Conservation (phyloP, 169 alveolate genomes). For the Plasmodium vinckei region DNA sequence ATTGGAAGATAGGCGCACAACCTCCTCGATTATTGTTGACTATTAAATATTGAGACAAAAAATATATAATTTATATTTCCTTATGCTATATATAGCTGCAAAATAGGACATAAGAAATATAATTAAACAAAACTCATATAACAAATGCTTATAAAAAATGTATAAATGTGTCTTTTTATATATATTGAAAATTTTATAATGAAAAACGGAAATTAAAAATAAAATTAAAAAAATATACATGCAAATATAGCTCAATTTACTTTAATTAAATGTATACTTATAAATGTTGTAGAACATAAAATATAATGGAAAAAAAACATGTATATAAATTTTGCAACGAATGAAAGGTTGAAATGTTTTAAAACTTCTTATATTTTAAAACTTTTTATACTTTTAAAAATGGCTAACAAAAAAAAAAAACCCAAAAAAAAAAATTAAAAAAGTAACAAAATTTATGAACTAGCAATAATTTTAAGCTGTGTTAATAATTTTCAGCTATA, state of each 20-base stretch:
- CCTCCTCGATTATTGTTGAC: no score
- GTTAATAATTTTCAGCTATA: constrained; percentile 3
- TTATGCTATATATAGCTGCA: neutral
- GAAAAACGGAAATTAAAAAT: constrained; percentile 2
- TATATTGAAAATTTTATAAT: constrained; percentile 8
- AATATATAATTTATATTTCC: no score
- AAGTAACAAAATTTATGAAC: constrained; percentile 4
- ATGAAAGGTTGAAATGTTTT: constrained; percentile 7
- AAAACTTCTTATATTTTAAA: constrained; percentile 24
- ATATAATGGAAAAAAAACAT: constrained; percentile 1
- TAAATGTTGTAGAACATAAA: neutral
- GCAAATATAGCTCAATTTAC: neutral
- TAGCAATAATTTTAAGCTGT: constrained; percentile 1
- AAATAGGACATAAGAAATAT: neutral
- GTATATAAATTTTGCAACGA: constrained; percentile 18
- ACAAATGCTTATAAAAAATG: neutral
- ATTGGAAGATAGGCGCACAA: neutral
- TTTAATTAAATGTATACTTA: neutral
- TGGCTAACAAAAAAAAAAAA: constrained; percentile 30
- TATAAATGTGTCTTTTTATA: constrained; percentile 3
- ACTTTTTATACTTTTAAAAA: neutral
- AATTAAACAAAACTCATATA: neutral
- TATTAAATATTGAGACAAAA: neutral
- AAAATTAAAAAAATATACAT: neutral
- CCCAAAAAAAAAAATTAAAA: constrained; percentile 7